Conservation (phyloP, 2,329 filamentous ascomycete genomes). For the Berkeleyomyces rouxiae region DNA sequence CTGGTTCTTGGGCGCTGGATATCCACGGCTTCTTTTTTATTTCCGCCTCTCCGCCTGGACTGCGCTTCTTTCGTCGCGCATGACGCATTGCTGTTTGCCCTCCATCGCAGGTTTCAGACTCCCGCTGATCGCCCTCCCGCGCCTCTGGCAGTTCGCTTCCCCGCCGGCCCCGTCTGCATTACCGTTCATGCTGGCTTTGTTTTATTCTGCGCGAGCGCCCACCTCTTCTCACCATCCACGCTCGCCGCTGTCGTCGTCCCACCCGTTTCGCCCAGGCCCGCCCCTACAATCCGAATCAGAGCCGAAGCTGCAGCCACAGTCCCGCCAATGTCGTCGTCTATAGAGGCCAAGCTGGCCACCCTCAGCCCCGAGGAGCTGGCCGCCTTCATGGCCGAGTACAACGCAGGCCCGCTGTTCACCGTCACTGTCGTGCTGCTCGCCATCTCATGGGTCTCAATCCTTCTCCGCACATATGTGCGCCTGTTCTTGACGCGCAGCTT, state of each 20-base stretch:
- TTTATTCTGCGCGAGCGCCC: neutral
- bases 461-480: slow-evolving; percentile 29
- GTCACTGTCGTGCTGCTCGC: slow-evolving; percentile 24
- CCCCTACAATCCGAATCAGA: too few relatives aligned
- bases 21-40: neutral
- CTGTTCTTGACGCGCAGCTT: slow-evolving; percentile 28
- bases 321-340: neutral
- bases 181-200: neutral
- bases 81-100: neutral
- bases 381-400: slow-evolving; percentile 24
- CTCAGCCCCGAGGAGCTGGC: neutral
- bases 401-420: slow-evolving; percentile 23
- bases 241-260: neutral
- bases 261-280: neutral
- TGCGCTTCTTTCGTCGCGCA: neutral
- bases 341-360: neutral
- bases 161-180: neutral
- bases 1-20: neutral
- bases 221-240: neutral
- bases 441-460: slow-evolving; percentile 27
- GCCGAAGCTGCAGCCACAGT: too few relatives aligned
- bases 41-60: neutral
- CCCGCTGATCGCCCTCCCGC: neutral
- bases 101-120: neutral
- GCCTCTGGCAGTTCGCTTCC: neutral